Percentiles rank a stretch among this genome's conserved stretches.
Evolutionary conservation across 768 basidiomycete species (phyloP).

Genomic region (Pilatotrama ljubarskyi): DNA sequence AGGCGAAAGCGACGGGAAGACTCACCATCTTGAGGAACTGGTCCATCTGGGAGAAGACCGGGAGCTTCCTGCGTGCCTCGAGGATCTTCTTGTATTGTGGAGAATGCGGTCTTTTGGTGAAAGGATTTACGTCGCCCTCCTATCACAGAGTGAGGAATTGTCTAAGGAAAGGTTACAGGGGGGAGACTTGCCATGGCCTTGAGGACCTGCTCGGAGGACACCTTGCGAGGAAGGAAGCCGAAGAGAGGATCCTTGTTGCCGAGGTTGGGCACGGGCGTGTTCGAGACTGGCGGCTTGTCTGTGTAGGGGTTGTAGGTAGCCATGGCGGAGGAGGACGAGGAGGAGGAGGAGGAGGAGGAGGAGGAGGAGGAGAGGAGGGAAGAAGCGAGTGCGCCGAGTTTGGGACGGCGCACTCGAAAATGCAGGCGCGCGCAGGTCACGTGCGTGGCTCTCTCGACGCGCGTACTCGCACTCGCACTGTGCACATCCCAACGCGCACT

Average conservation of each 20-base stretch:
- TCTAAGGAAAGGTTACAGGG: neutral
- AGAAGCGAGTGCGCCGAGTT: neutral
- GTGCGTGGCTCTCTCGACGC: slow-evolving; percentile 13
- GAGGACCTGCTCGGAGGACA: slow-evolving; percentile 24
- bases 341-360: neutral
- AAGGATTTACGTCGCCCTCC: slow-evolving; percentile 85
- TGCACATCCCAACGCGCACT: neutral
- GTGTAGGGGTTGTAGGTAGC: slow-evolving; percentile 28
- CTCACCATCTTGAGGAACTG: slow-evolving; percentile 89
- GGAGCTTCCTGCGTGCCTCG: slow-evolving; percentile 80
- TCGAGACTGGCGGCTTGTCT: slow-evolving; percentile 20
- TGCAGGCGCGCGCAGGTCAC: slow-evolving; percentile 10
- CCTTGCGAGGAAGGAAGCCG: slow-evolving; percentile 30
- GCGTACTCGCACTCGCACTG: neutral
- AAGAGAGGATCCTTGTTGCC: slow-evolving; percentile 26
- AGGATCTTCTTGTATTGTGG: slow-evolving; percentile 85
- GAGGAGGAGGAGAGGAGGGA: neutral
- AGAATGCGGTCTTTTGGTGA: slow-evolving; percentile 79
- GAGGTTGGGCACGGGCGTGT: neutral
- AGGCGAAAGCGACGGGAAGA: slow-evolving; percentile 19
- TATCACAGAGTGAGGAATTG: too few species aligned
- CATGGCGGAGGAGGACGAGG: slow-evolving; percentile 27
- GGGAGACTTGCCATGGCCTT: slow-evolving; percentile 28
- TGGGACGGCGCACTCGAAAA: slow-evolving; percentile 9
- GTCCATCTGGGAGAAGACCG: slow-evolving; percentile 90